Evolutionary conservation across 345 rosid genomes (phyloP).

Genomic region (Raphanus raphanistrum): DNA sequence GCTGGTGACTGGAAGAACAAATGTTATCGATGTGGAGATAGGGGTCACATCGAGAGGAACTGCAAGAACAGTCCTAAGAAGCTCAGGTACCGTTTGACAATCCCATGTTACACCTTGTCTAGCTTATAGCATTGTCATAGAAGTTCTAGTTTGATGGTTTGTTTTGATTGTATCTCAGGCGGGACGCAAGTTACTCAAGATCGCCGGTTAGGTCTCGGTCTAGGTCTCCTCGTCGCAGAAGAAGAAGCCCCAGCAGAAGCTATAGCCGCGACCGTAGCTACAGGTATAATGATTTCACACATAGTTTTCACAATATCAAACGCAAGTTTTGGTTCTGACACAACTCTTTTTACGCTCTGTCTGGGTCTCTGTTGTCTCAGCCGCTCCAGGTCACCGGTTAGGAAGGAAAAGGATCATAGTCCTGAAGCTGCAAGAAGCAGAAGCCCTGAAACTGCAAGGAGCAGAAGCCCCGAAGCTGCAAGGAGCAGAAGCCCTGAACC

Average conservation of each 20-base stretch:
- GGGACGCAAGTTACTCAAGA: constrained; percentile 57
- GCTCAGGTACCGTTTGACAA: constrained; percentile 42
- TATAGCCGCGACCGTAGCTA: constrained; percentile 75
- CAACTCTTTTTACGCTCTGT: not conserved
- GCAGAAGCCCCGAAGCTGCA: constrained; percentile 45
- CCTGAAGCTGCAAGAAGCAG: constrained; percentile 41
- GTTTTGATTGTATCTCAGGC: constrained; percentile 32
- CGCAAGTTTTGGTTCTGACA: not conserved
- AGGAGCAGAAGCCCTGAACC: constrained; percentile 34
- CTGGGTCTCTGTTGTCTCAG: constrained; percentile 37
- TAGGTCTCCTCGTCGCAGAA: constrained; percentile 60
- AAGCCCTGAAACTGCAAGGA: constrained; percentile 46
- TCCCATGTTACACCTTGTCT: not conserved
- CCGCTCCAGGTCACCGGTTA: constrained; percentile 69
- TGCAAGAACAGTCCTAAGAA: constrained; percentile 88
- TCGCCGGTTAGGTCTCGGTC: constrained; percentile 54
- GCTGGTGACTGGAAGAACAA: constrained; percentile 95
- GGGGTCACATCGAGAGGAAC: constrained; percentile 86
- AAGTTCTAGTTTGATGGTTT: not conserved
- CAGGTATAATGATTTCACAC: constrained; percentile 39
- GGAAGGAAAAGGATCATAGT: constrained; percentile 61
- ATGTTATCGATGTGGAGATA: constrained; percentile 88
- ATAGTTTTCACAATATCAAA: not conserved
- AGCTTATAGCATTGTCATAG: not conserved
- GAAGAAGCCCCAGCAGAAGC: constrained; percentile 79